A percentile compares a stretch with the other conserved stretches of the same genome.
Conservation (phyloP, 169 alveolate genomes). For the Perkinsus olseni region DNA sequence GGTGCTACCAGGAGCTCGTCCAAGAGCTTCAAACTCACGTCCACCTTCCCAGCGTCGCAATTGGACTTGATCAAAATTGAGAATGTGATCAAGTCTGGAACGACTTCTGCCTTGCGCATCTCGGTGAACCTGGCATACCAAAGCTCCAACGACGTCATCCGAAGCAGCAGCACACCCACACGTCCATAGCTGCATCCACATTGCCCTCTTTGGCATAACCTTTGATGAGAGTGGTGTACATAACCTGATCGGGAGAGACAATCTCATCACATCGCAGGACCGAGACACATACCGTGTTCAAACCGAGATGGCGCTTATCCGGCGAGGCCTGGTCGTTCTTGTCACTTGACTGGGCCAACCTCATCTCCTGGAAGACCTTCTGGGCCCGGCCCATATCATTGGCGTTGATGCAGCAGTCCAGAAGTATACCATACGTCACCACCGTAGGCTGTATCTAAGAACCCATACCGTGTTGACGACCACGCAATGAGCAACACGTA, state of each 20-base stretch:
- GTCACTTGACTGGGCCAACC: neutral
- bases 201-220: neutral
- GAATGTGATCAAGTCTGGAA: neutral
- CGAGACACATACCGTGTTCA: neutral
- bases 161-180: neutral
- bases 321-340: neutral
- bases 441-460: neutral
- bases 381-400: neutral
- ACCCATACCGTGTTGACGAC: neutral
- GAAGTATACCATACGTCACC: neutral
- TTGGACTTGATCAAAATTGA: neutral
- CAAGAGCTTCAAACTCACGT: neutral
- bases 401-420: neutral
- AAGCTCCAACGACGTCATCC: too few relatives aligned
- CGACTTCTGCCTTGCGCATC: neutral
- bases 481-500: neutral
- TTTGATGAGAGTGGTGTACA: neutral
- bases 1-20: neutral
- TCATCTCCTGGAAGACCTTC: neutral
- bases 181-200: neutral
- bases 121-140: neutral
- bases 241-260: neutral
- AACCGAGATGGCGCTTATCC: neutral
- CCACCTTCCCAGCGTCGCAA: neutral
- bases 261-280: neutral